Evolutionary conservation across 2,329 filamentous ascomycete species (phyloP).

Genomic region (Didymella pomorum): DNA sequence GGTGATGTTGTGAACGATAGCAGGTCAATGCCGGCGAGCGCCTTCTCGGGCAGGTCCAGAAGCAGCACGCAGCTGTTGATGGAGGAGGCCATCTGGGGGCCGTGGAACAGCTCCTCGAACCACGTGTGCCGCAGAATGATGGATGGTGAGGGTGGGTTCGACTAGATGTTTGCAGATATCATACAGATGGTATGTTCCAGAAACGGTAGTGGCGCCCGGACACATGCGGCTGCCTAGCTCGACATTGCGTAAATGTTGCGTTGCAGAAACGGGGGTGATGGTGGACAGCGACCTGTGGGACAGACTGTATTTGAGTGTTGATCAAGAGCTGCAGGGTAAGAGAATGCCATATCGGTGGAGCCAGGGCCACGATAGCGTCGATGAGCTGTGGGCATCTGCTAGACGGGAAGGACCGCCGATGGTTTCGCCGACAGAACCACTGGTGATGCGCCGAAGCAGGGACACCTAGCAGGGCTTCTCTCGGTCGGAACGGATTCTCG

Average conservation of each 20-base stretch:
- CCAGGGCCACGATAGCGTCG: constrained; percentile 27
- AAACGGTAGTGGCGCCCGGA: constrained; percentile 23
- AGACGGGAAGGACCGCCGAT: constrained; percentile 27
- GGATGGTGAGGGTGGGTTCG: constrained; percentile 15
- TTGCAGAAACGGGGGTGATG: neutral
- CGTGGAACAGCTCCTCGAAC: constrained; percentile 47
- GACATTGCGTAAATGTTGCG: constrained; percentile 9
- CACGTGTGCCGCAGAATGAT: constrained; percentile 48
- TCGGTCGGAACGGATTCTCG: constrained; percentile 2
- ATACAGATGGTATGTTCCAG: constrained; percentile 26
- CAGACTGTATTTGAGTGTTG: neutral
- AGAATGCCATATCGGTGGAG: constrained; percentile 22
- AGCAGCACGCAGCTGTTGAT: constrained; percentile 52
- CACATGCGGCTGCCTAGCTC: constrained; percentile 13
- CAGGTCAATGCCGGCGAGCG: constrained; percentile 63
- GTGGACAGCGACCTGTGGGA: neutral
- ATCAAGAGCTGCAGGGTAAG: constrained; percentile 14
- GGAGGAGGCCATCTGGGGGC: constrained; percentile 46
- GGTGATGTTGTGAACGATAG: constrained; percentile 70
- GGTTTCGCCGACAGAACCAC: constrained; percentile 21
- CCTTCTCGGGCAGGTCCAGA: constrained; percentile 55
- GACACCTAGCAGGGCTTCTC: neutral
- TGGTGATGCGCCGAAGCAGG: constrained; percentile 5
- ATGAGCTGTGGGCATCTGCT: constrained; percentile 23
- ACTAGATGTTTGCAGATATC: constrained; percentile 2